Evolutionary conservation across 495 filamentous ascomycete genomes (phyloP), one percentile per base, ranked within the genome.

Genomic region (Clavariopsis aquatica): DNA sequence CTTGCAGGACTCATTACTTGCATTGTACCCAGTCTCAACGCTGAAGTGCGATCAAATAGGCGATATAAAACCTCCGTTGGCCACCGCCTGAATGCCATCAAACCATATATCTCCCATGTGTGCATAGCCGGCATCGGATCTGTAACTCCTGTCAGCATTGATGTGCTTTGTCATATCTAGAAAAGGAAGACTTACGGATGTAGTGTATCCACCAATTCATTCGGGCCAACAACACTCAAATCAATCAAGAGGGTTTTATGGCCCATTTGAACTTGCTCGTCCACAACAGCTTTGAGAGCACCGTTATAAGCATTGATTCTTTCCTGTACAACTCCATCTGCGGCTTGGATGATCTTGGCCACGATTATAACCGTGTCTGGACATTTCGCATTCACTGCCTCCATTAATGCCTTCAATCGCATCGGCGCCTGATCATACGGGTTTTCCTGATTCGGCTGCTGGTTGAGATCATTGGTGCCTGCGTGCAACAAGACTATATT

Each of bases 101-200:
- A 61, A 66, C 64, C 57, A 66, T 10, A 66, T 29, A 61, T 57
- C 51, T 7, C 57, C 64, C 64, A 66, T 66, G 27, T 66, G 57
- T 13, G 34, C 52, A 45, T 66, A 66, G 10, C 64, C 64, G 7
- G 9, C 41, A 26, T 54, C 47, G 7, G 57, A 56, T 38, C 64
- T 66, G 12, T 34, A 53, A 6, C 6, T 19, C 22, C 13, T 24
- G 46, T 66, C n/a, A 52, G 43, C 31, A 47, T n/a, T n/a, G n/a
- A n/a, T n/a, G n/a, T n/a, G n/a, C n/a, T n/a, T n/a, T n/a, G n/a
- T n/a, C n/a, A n/a, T n/a, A n/a, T n/a, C n/a, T n/a, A 9, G 13
- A n/a, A 2, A 8, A 58, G 52, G 2, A 60, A 23, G 4, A 61
- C 64, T 55, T 46, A 66, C 64, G 64, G 64, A 61, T 66, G 57